Percentiles rank a stretch among this genome's conserved stretches.
phyloP scores from a whole-genome alignment of 2,329 filamentous ascomycete species.

The Fusarium pseudocircinatum region DNA sequence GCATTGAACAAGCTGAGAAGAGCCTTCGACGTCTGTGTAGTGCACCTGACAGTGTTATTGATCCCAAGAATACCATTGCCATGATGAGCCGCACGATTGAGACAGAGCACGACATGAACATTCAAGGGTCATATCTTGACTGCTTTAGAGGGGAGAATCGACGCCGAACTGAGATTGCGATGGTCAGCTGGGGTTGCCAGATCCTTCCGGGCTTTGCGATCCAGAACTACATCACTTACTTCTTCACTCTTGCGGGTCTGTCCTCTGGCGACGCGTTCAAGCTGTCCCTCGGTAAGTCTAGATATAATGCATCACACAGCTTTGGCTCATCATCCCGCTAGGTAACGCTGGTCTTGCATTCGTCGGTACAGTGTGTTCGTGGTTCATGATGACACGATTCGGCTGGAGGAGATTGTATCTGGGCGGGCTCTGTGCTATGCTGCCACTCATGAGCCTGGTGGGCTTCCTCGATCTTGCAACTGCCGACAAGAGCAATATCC shows the following conservation, averaged over 20 bases:
- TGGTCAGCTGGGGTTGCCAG: neutral
- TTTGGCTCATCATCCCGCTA: neutral
- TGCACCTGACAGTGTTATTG: no score
- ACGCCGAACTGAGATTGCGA: neutral
- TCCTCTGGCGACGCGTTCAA: neutral
- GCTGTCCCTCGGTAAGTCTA: neutral
- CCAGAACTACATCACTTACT: neutral
- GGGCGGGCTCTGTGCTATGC: neutral
- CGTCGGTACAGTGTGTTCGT: neutral
- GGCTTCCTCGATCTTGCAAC: neutral
- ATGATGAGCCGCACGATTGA: no score
- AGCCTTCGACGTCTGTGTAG: no score
- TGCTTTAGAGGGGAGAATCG: no score
- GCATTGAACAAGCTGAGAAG: no score
- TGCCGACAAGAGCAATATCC: neutral
- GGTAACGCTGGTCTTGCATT: neutral
- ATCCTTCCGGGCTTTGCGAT: neutral
- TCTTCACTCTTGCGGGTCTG: neutral
- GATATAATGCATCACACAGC: neutral
- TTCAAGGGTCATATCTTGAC: no score
- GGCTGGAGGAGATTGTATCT: neutral
- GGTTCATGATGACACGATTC: neutral
- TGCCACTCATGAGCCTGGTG: neutral
- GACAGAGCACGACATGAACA: no score
- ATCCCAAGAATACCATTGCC: no score